Evolutionary conservation across 495 filamentous ascomycete genomes (phyloP).

Genomic region (Filosporella fistucella): DNA sequence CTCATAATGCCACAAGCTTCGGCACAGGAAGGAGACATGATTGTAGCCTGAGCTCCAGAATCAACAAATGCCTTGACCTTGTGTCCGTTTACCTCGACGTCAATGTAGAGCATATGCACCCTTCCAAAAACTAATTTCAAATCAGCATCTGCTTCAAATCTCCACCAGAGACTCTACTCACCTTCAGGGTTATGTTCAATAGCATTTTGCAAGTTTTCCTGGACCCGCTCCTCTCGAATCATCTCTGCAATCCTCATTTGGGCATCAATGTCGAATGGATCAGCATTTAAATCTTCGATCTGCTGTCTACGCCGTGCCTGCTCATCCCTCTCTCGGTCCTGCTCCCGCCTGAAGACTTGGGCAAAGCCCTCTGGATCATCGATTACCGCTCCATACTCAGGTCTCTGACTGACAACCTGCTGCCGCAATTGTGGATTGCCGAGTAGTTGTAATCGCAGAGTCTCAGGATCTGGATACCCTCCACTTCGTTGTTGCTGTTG

Average conservation of each 20-base stretch:
- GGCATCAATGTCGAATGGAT: conserved; percentile 86
- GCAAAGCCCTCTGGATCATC: conserved; percentile 74
- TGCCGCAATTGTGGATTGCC: conserved; percentile 68
- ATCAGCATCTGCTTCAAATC: conserved; percentile 1
- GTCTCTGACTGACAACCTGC: conserved; percentile 62
- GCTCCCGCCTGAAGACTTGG: conserved; percentile 58
- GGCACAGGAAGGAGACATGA: conserved; percentile 94
- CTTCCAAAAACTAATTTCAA: conserved; percentile 71
- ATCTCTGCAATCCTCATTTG: conserved; percentile 95
- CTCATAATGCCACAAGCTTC: conserved; percentile 94
- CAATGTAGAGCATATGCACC: conserved; percentile 94
- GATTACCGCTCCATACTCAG: conserved; percentile 71
- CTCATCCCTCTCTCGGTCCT: conserved; percentile 61
- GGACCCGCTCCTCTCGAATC: conserved; percentile 88
- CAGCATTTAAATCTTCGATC: conserved; percentile 73
- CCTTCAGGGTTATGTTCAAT: conserved; percentile 97
- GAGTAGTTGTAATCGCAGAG: conserved; percentile 73
- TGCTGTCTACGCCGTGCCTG: conserved; percentile 75
- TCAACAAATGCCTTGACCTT: conserved; percentile 96
- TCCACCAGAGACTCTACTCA: conserved; percentile 31
- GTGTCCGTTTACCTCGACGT: conserved; percentile 88
- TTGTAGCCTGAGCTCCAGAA: conserved; percentile 94
- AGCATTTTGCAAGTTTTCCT: conserved; percentile 90
- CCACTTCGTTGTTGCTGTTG: conserved; percentile 25
- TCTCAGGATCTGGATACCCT: conserved; percentile 67